Evolutionary conservation across 495 filamentous ascomycete genomes (phyloP).

Genomic region (Neurospora cerealis): DNA sequence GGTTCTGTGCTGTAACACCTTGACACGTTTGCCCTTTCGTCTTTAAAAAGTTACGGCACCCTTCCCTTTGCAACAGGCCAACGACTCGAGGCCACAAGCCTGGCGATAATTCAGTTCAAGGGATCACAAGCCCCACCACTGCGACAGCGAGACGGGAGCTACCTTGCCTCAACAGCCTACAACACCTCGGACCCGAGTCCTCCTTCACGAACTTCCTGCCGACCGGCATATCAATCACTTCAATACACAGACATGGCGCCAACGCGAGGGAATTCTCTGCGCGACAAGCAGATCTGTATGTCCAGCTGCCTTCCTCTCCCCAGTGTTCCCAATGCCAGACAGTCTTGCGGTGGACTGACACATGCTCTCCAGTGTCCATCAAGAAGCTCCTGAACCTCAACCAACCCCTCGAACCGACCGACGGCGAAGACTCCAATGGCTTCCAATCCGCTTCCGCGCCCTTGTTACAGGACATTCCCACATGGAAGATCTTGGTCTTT

Average conservation of each 20-base stretch:
- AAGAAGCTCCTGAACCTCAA: conserved; percentile 96
- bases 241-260: conserved; percentile 12
- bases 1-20: neutral
- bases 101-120: neutral
- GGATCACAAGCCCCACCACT: neutral
- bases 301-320: conserved; percentile 26
- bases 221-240: neutral
- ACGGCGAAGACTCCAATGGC: conserved; percentile 52
- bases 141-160: neutral
- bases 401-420: conserved; percentile 47
- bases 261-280: conserved; percentile 62
- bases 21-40: neutral
- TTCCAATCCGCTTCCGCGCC: conserved; percentile 61
- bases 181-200: neutral
- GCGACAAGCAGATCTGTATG: conserved; percentile 92
- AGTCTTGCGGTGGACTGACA: conserved; percentile 7
- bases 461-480: conserved; percentile 76
- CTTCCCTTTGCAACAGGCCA: neutral
- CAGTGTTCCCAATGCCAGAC: neutral
- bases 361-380: conserved; percentile 60
- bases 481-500: conserved; percentile 40
- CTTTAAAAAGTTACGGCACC: neutral
- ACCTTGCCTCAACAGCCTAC: neutral
- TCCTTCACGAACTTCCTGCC: neutral
- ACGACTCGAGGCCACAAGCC: neutral